phyloP scores from a whole-genome alignment of 1,284 basidiomycete species.

The Mycosarcoma mackinlayi region DNA sequence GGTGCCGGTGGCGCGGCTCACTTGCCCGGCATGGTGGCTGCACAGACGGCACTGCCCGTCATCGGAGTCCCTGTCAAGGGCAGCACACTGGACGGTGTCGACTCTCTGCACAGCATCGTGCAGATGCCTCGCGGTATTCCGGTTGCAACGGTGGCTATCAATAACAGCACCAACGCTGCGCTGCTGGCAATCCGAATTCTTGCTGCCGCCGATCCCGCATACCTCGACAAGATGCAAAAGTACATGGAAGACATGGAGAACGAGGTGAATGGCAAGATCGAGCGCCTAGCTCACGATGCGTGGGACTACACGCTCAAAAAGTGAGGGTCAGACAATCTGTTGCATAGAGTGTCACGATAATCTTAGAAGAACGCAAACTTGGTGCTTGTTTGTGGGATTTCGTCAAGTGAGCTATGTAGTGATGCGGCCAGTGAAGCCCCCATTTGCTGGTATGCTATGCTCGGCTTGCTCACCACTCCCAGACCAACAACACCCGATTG shows the following conservation, averaged over 20 bases:
- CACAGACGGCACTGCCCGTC: conserved; percentile 90
- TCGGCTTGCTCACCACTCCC: too few species aligned
- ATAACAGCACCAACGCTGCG: conserved; percentile 93
- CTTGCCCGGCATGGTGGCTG: conserved; percentile 96
- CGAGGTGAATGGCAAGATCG: conserved; percentile 87
- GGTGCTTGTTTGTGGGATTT: not conserved
- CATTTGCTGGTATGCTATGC: too few species aligned
- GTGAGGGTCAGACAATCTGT: conserved; percentile 9
- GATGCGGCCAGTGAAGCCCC: too few species aligned
- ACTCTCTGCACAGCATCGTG: conserved; percentile 95
- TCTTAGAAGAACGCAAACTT: too few species aligned
- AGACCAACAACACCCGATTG: too few species aligned
- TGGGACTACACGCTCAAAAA: conserved; percentile 75
- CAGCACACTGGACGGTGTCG: conserved; percentile 91
- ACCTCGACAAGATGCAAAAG: conserved; percentile 78
- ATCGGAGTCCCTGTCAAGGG: conserved; percentile 98
- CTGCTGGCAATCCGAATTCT: conserved; percentile 91
- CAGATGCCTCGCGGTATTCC: conserved; percentile 99
- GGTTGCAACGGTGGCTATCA: conserved; percentile 96
- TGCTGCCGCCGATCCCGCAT: conserved; percentile 75
- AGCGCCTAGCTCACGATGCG: conserved; percentile 79
- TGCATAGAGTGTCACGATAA: not conserved
- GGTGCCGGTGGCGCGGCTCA: conserved; percentile 98
- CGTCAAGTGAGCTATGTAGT: too few species aligned
- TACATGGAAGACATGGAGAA: conserved; percentile 82